Evolutionary conservation across 2,329 filamentous ascomycete genomes (phyloP).

Genomic region (Lachnellula arida): DNA sequence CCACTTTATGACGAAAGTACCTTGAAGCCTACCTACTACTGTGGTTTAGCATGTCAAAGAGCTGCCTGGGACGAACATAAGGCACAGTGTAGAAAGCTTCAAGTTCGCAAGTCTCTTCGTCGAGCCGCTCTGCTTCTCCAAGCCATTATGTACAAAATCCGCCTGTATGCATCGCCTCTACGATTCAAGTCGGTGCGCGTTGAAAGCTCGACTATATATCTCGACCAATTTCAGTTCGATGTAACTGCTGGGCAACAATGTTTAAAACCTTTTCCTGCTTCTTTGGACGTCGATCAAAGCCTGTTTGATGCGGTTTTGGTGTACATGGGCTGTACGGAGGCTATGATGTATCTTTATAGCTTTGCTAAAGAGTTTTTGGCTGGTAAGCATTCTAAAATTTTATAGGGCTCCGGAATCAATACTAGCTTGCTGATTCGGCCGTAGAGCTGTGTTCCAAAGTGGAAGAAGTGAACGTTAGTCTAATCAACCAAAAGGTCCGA

Average conservation of each 20-base stretch:
- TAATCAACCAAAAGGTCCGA: neutral
- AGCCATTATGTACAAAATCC: neutral
- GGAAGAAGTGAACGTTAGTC: neutral
- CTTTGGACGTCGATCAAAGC: neutral
- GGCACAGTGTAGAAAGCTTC: constrained; percentile 8
- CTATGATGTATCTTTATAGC: constrained; percentile 2
- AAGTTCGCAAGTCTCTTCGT: constrained; percentile 3
- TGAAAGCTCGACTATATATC: constrained; percentile 1
- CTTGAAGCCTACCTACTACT: constrained; percentile 6
- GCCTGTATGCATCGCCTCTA: constrained; percentile 1
- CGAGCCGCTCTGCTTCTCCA: constrained; percentile 1
- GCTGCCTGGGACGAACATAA: constrained; percentile 7
- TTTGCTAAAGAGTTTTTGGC: constrained; percentile 1
- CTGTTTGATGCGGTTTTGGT: neutral
- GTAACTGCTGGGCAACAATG: neutral
- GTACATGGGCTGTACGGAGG: neutral
- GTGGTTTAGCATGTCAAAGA: constrained; percentile 4
- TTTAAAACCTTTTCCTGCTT: neutral
- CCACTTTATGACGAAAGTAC: constrained; percentile 5
- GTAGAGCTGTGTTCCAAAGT: neutral
- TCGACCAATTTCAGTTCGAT: constrained; percentile 1
- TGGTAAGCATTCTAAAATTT: neutral
- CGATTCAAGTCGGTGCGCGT: constrained; percentile 1
- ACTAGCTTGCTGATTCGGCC: neutral
- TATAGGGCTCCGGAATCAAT: neutral